phyloP scores from a whole-genome alignment of 257 asterid species.

The Salvia miltiorrhiza region DNA sequence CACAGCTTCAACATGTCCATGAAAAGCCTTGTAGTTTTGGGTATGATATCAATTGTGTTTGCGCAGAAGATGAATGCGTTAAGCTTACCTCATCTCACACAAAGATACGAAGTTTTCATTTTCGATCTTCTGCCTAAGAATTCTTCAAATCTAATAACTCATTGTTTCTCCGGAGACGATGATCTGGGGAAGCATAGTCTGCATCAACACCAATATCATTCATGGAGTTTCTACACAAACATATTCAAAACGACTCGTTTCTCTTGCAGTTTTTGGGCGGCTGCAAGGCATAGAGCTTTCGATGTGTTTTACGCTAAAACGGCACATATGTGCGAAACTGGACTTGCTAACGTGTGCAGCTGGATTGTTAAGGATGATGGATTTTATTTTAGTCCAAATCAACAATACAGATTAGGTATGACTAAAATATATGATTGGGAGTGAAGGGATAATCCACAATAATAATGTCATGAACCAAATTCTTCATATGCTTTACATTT shows the following conservation, averaged over 20 bases:
- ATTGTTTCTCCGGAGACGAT: neutral
- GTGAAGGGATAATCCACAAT: too few species aligned
- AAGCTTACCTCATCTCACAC: neutral
- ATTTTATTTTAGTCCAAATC: constrained; percentile 8
- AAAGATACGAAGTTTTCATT: neutral
- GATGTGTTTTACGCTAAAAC: neutral
- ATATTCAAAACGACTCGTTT: neutral
- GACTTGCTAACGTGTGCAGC: neutral
- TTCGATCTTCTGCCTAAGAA: neutral
- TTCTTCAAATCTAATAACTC: neutral
- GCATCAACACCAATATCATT: neutral
- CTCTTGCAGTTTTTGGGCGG: neutral
- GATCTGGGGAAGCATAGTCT: neutral
- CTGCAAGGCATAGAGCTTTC: neutral
- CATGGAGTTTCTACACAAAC: neutral
- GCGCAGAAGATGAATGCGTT: too few species aligned
- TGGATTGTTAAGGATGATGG: constrained; percentile 9
- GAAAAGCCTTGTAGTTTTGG: neutral
- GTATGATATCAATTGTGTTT: neutral
- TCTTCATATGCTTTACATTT: neutral
- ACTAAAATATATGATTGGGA: neutral
- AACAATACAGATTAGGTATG: neutral
- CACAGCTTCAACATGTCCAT: neutral
- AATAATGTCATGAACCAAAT: neutral
- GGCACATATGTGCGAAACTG: neutral